A percentile compares a stretch with the other conserved stretches of the same genome.
phyloP scores from a whole-genome alignment of 805 yeast genomes.

The Nakazawaea pomicola region DNA sequence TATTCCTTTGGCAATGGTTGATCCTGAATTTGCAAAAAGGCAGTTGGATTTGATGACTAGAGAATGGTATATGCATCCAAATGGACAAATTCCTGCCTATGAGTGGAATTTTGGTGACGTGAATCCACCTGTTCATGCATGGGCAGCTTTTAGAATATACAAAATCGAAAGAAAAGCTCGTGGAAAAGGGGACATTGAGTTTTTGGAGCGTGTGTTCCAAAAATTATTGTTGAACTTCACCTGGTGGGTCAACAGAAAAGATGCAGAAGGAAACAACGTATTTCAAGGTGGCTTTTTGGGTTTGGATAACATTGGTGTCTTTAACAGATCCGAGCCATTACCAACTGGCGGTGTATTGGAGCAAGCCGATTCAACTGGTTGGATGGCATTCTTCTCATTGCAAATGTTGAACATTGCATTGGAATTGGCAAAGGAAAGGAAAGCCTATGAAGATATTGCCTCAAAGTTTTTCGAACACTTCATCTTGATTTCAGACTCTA shows the following conservation, averaged over 20 bases:
- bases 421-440: conserved; percentile 79
- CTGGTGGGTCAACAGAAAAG: conserved; percentile 97
- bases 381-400: conserved; percentile 93
- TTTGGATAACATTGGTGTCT: conserved; percentile 86
- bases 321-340: conserved; percentile 86
- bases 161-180: conserved; percentile 83
- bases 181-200: conserved; percentile 74
- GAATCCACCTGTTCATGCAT: conserved; percentile 97
- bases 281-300: conserved; percentile 95
- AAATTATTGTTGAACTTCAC: conserved; percentile 84
- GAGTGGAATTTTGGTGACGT: conserved; percentile 96
- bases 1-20: conserved; percentile 88
- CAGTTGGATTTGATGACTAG: conserved; percentile 82
- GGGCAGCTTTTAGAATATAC: conserved; percentile 86
- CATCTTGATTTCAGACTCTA: conserved; percentile 86
- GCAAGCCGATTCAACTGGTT: conserved; percentile 94
- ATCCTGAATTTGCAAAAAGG: conserved; percentile 85
- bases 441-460: conserved; percentile 89
- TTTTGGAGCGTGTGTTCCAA: conserved; percentile 90
- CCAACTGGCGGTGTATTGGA: conserved; percentile 90
- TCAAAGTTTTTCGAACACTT: conserved; percentile 93
- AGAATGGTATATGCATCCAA: conserved; percentile 98
- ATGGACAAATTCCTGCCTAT: conserved; percentile 95
- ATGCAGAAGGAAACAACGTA: conserved; percentile 77
- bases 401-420: conserved; percentile 91